Base-by-base conservation (phyloP, 1,284 basidiomycete genomes). In the Fomitiporia mediterranea region DNA sequence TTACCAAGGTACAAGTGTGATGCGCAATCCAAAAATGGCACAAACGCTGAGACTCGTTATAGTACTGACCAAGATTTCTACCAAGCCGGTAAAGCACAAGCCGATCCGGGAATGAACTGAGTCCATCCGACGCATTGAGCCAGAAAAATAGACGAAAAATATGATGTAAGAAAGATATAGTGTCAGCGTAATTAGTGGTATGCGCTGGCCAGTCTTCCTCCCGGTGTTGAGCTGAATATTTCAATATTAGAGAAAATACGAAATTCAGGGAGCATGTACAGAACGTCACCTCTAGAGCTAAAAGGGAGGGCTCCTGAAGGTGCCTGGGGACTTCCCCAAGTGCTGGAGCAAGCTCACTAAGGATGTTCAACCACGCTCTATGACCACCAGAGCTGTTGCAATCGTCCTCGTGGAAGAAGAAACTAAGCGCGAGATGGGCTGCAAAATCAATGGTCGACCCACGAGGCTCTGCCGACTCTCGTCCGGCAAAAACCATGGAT, bases 21-120 rank as follows among this genome's bases (percentile, higher is more conserved):
- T 80, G 59, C 84, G 86, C 69, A 94, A 90, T 1, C 91, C 89
- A 44, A 87, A 82, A 19, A 95, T 75, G 17, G 91, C 90, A 65
- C 92, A 94, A 38, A 98, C 88, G 67, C 90, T 94, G 53, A 98
- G 78, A 66, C 91, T 94, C 60, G 94, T 96, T 62, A 98, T 83
- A 2, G 95, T 94, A 72, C 92, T 94, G 61, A 92, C 92, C 4
- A 87, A 72, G 48, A 98, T 87, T 70, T 98, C 93, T 19, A 95
- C 89, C 21, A 93, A 75, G 15, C 94, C 96, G 1, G 96, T 98
- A 68, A 98, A 91, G 1, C 93, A 91, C 23, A 99, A 75, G 72
- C 96, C 96, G 52, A 93, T 79, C 49, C 91, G 84, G 1, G 92
- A 96, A 69, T 99, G 95, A 8, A 97, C 90, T 27, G 86, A 85